Conservation (phyloP, 352 stramenopile genomes). For the Ophiocytium majus region DNA sequence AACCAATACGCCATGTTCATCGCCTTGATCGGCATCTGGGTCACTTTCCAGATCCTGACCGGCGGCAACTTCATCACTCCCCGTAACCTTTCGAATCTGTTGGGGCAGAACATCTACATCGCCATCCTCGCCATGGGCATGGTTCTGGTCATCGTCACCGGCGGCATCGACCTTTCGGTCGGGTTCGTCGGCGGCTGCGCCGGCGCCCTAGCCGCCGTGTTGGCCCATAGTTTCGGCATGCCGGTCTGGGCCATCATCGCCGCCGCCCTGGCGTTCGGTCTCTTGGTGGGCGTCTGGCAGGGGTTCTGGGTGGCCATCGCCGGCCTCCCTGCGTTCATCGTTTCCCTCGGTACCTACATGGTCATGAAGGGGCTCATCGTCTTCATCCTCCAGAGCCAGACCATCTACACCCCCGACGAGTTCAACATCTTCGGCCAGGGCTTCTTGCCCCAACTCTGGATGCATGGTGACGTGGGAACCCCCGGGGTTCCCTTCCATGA, state of each 20-base stretch:
- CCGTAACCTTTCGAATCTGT: not conserved
- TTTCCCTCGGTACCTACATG: not conserved
- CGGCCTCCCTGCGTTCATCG: not conserved
- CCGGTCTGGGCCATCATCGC: not conserved
- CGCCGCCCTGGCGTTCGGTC: not conserved
- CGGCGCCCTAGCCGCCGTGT: not conserved
- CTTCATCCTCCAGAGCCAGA: too few relatives aligned
- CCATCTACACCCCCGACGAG: too few relatives aligned
- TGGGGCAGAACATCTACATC: not conserved
- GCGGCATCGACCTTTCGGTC: conserved; percentile 5
- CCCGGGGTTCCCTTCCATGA: too few relatives aligned
- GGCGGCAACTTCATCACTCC: not conserved
- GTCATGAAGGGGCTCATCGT: too few relatives aligned
- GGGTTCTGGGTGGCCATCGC: not conserved
- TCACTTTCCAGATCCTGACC: not conserved
- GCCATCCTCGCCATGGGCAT: not conserved
- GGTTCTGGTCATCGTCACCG: not conserved
- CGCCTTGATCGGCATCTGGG: not conserved
- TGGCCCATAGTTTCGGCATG: not conserved
- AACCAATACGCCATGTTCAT: not conserved
- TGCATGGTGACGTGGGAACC: too few relatives aligned
- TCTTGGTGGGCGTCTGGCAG: not conserved
- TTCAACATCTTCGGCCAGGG: too few relatives aligned
- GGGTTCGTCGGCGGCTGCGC: not conserved
- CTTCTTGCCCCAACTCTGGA: too few relatives aligned